Conservation (phyloP, 1,284 basidiomycete genomes). For the Acaromyces ingoldii region DNA sequence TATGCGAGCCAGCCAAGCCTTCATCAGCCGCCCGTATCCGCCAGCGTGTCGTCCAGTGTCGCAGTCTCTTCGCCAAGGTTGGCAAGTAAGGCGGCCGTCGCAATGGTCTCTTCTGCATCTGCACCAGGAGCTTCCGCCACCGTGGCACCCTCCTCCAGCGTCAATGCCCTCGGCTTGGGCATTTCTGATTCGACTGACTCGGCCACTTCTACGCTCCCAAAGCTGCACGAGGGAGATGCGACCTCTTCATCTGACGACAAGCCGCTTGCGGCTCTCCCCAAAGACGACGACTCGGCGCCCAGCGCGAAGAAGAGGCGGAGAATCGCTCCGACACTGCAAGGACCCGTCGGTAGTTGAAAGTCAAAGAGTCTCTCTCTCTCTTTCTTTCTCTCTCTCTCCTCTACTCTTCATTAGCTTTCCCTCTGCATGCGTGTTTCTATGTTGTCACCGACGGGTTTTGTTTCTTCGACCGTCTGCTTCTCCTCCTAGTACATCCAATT, state of each 20-base stretch:
- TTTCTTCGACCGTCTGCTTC: no score
- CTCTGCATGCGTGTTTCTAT: no score
- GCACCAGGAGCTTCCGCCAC: not conserved
- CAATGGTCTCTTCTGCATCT: not conserved
- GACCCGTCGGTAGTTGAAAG: conserved; percentile 20
- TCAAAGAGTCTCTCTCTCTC: not conserved
- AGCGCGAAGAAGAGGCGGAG: conserved; percentile 83
- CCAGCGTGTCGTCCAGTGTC: conserved; percentile 4
- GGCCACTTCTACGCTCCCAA: conserved; percentile 18
- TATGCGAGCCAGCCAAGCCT: conserved; percentile 34
- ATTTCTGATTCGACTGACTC: conserved; percentile 33
- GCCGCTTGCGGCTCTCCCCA: conserved; percentile 45
- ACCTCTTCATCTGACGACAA: conserved; percentile 24
- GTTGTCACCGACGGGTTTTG: no score
- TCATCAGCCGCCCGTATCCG: conserved; percentile 7
- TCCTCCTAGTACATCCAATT: no score
- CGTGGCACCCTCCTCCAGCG: not conserved
- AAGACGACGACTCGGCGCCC: conserved; percentile 52
- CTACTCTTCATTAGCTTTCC: no score
- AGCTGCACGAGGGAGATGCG: conserved; percentile 20
- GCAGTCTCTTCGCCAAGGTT: conserved; percentile 4
- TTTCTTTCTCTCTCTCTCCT: conserved; percentile 4
- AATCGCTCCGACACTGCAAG: conserved; percentile 65
- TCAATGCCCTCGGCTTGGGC: conserved; percentile 52
- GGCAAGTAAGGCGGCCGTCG: not conserved